Evolutionary conservation across 169 alveolate genomes (phyloP).

Genomic region (Plasmodium relictum): DNA sequence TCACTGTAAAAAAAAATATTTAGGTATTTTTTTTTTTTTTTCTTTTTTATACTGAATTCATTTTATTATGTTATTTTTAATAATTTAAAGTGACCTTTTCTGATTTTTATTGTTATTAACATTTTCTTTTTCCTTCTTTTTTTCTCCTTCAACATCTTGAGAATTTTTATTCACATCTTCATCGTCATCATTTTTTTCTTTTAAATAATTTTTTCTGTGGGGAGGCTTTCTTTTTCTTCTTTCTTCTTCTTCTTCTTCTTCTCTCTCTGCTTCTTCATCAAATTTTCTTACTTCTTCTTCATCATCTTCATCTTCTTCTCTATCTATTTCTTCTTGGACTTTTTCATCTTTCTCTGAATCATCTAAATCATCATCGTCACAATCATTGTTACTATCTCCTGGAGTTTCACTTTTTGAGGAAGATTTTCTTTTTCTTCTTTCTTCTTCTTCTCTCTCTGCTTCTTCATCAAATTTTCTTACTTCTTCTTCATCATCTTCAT

Average conservation of each 20-base stretch:
- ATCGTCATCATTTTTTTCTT: neutral
- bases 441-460: slow-evolving; percentile 5
- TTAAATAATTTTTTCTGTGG: too few relatives aligned
- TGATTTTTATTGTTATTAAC: slow-evolving; percentile 31
- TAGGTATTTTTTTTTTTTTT: neutral
- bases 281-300: slow-evolving; percentile 10
- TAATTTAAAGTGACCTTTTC: slow-evolving; percentile 35
- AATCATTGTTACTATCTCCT: neutral
- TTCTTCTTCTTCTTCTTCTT: neutral
- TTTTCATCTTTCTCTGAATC: slow-evolving; percentile 34
- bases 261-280: neutral
- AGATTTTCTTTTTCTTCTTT: neutral
- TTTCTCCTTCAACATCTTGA: slow-evolving; percentile 1
- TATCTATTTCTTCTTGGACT: slow-evolving; percentile 18
- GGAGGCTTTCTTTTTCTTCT: too few relatives aligned
- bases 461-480: neutral
- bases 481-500: neutral
- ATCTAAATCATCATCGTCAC: slow-evolving; percentile 13
- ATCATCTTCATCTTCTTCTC: neutral
- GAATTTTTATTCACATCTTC: neutral
- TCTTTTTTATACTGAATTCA: neutral
- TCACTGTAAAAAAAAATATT: slow-evolving; percentile 26
- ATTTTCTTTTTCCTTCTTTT: slow-evolving; percentile 25
- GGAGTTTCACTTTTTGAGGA: too few relatives aligned
- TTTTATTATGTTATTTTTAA: neutral